Evolutionary conservation across 768 basidiomycete genomes (phyloP), one percentile per base, ranked within the genome.

Genomic region (Suillus tomentosus): DNA sequence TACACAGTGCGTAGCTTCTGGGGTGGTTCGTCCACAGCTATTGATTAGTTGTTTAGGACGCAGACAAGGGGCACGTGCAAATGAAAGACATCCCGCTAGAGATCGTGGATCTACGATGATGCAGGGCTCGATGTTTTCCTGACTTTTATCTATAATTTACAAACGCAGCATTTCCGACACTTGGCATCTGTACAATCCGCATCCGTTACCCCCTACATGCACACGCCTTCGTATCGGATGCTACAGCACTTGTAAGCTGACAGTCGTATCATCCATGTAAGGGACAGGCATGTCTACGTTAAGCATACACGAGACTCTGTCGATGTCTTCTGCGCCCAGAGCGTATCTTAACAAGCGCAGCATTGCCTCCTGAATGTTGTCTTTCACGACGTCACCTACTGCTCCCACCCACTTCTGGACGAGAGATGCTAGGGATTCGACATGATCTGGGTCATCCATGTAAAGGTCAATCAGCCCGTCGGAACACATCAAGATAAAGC

Each of bases 51-150:
- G 5, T 47, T 47, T 68, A 94, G 88, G 94, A 95, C 68, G 90
- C 90, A 24, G 92, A 93, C 69, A 92, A 88, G 72, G 90, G 90
- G 0, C 94, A 95, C 74, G 92, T 94, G 11, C 85, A 87, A 70
- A 89, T 91, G 82, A 87, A 84, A 66, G 89, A 92, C 51, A 73
- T 86, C 37, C 75, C 84, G 1, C 75, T 95, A 58, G 94, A 95
- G 77, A 92, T 94, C 64, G 89, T 94, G n/a, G 94, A 95, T 77
- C 71, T 95, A 66, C 86, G 94, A 68, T 76, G 37, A 69, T 62
- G n/a, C 50, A 31, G 24, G 24, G 24, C 24, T 24, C 14, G 22
- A 19, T 1, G 5, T 42, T 40, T 40, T 19, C 17, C 24, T 37
- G 36, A 37, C 36, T 31, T 40, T 37, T 57, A 58, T 39, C 55